Base-by-base conservation (phyloP, 441 rosid genomes). In the Croton setiger region DNA sequence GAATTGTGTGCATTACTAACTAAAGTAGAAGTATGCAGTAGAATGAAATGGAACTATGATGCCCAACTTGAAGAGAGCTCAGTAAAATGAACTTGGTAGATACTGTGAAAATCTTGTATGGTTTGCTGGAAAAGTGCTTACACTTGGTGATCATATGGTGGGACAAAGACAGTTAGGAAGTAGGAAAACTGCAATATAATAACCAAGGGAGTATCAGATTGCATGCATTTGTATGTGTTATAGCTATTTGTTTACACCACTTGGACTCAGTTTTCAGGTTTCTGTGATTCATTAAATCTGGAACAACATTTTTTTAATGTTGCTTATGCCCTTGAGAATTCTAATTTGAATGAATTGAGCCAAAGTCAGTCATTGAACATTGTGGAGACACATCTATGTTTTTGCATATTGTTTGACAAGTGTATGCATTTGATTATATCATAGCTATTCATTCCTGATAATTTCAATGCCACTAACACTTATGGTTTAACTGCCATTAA, bases 401-500 rank as follows among this genome's bases (percentile, higher is more conserved):
- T 45, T 58, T 45, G 44, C 61, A 5, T 45, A 18, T 37, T 3
- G 4, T 23, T 62, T 70, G 41, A 33, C 18, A 15, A 37, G 52
- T 18, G 15, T 13, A 35, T 68, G 7, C 20, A 47, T 35, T 20
- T 20, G 14, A 36, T 5, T 35, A 44, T 47, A 11, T 0, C 7
- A 15, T 59, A 15, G 17, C 1, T 54, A 27, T 20, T 44, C 43
- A 20, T 12, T 41, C 35, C 51, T 41, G 47, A 18, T 62, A 13
- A 31, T 36, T 71, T 17, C n/a, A 18, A 12, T 59, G 17, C 43
- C 49, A 58, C 27, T 3, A 37, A 9, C 51, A 64, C 48, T 56
- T 72, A 57, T 64, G 47, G 35, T 55, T 70, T 45, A 31, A 55
- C 49, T 64, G n/a, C 49, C 14, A 55, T 63, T 33, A 53, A 51